These are phyloP conservation scores for Drosera capensis DNA, from an alignment of 148 eudicot genomes.

Conservation along the genomic window DNA sequence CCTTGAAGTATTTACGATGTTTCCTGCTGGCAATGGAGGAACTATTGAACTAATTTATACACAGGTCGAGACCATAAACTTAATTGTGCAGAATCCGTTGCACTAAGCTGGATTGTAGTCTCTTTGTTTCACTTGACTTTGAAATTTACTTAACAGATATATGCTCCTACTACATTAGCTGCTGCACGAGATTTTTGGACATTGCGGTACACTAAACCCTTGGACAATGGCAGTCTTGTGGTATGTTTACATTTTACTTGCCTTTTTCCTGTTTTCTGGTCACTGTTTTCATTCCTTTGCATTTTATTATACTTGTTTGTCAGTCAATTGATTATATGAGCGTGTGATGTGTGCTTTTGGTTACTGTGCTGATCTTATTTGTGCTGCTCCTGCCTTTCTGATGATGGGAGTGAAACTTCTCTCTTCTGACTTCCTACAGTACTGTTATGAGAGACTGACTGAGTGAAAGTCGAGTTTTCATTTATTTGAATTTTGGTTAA, in stretches of 20 bases:
- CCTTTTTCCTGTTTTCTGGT: not conserved
- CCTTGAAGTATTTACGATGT: conserved; percentile 74
- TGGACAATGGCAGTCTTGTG: conserved; percentile 90
- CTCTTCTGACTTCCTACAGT: too few species aligned
- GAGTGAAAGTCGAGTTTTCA: not conserved
- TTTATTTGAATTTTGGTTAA: not conserved
- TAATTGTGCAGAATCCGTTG: not conserved
- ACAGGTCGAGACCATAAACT: conserved; percentile 28
- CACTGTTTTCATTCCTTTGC: not conserved
- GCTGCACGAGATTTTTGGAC: conserved; percentile 98
- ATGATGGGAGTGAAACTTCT: too few species aligned
- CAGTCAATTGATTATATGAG: not conserved
- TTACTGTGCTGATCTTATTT: too few species aligned
- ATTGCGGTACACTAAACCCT: conserved; percentile 75
- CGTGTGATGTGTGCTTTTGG: too few species aligned
- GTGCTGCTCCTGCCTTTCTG: too few species aligned
- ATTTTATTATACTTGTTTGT: not conserved
- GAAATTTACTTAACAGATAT: conserved; percentile 29
- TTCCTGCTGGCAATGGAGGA: conserved; percentile 90
- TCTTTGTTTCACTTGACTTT: not conserved
- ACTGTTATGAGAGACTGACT: too few species aligned
- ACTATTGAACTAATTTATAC: conserved; percentile 81
- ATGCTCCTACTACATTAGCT: conserved; percentile 93
- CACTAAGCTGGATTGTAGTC: not conserved
- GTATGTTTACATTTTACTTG: conserved; percentile 21